Conservation (phyloP, 768 basidiomycete genomes). For the Goffeauzyma gilvescens region DNA sequence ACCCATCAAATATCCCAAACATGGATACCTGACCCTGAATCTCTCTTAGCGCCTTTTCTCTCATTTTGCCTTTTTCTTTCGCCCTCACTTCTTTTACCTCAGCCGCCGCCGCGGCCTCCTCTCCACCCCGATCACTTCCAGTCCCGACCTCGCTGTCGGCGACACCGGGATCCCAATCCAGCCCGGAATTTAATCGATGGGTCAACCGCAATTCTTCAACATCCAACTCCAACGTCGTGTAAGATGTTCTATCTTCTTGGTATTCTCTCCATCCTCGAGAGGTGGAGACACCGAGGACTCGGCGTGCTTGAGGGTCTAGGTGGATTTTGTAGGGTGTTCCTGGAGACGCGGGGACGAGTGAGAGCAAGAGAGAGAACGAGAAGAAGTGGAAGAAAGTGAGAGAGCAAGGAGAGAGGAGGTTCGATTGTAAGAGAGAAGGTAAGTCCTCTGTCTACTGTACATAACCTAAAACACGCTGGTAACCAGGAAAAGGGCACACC, state of each 20-base stretch:
- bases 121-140: conserved; percentile 18
- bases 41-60: conserved; percentile 33
- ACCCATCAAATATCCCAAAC: conserved; percentile 86
- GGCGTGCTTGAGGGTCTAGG: conserved; percentile 13
- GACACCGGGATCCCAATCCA: conserved; percentile 74
- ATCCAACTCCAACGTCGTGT: conserved; percentile 54
- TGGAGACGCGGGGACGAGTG: no score
- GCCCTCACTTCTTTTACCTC: background rate
- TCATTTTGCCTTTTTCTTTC: background rate
- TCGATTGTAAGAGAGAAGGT: background rate
- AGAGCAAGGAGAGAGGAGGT: no score
- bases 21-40: conserved; percentile 61
- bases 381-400: no score
- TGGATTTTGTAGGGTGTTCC: conserved; percentile 21
- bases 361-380: no score
- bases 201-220: conserved; percentile 51
- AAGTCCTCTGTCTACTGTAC: background rate
- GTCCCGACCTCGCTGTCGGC: no score
- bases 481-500: background rate
- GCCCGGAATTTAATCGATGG: conserved; percentile 44
- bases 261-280: conserved; percentile 32
- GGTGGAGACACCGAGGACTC: conserved; percentile 17
- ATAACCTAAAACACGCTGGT: background rate
- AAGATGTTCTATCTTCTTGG: conserved; percentile 73
- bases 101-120: background rate